Conservation (phyloP, 345 rosid genomes). For the Limnanthes douglasii region DNA sequence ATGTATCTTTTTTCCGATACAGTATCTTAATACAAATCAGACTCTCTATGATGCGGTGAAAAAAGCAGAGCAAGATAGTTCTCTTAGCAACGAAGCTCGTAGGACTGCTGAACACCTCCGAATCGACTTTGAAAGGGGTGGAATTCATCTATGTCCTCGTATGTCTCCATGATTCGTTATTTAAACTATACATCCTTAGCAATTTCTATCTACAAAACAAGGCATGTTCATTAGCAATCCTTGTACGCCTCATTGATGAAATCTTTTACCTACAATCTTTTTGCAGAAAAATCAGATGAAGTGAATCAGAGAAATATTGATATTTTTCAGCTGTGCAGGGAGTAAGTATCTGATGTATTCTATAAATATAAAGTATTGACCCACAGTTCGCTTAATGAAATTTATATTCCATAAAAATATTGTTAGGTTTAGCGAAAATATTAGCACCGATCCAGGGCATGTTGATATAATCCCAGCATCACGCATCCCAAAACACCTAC, state of each 20-base stretch:
- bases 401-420: conserved; percentile 2
- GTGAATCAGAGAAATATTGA: conserved; percentile 58
- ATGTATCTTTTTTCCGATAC: no score
- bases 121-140: conserved; percentile 83
- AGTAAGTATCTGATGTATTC: conserved; percentile 35
- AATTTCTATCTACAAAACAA: no score
- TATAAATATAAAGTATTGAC: background rate
- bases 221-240: no score
- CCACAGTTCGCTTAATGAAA: conserved; percentile 3
- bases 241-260: no score
- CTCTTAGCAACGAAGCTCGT: conserved; percentile 61
- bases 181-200: no score
- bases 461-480: conserved; percentile 75
- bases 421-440: conserved; percentile 69
- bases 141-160: conserved; percentile 82
- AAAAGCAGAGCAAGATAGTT: conserved; percentile 60
- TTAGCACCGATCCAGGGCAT: conserved; percentile 58
- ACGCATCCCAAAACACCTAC: conserved; percentile 54
- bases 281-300: conserved; percentile 65
- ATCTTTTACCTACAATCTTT: conserved; percentile 1
- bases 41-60: conserved; percentile 68
- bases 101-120: conserved; percentile 68
- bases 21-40: conserved; percentile 81
- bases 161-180: conserved; percentile 5
- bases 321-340: conserved; percentile 46